phyloP scores from a whole-genome alignment of 306 rosid species.

The Amphicarpaea edgeworthii region DNA sequence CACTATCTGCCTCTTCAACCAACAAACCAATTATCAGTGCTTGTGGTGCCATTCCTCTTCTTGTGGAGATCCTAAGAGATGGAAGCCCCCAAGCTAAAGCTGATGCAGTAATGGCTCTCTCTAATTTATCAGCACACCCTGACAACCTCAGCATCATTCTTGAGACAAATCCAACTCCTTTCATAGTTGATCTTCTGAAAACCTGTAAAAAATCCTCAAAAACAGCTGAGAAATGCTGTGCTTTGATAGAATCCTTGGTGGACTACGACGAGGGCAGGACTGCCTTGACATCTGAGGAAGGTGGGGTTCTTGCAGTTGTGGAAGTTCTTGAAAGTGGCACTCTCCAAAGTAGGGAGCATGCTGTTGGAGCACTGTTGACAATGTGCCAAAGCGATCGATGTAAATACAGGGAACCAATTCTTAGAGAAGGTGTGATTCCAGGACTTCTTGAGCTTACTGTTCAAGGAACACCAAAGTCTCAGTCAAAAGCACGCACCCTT shows the following conservation, averaged over 20 bases:
- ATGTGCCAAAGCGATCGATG: conserved; percentile 89
- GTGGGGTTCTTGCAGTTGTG: conserved; percentile 91
- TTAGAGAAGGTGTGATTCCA: conserved; percentile 95
- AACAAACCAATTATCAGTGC: conserved; percentile 86
- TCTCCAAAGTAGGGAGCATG: conserved; percentile 85
- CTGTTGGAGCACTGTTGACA: conserved; percentile 82
- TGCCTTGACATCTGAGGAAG: conserved; percentile 84
- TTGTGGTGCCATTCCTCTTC: conserved; percentile 89
- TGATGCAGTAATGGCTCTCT: conserved; percentile 95
- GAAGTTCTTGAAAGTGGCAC: conserved; percentile 93
- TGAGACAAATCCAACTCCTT: conserved; percentile 72
- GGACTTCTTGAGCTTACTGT: conserved; percentile 97
- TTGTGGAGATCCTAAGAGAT: conserved; percentile 72
- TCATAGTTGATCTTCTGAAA: conserved; percentile 67
- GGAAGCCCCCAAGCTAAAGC: conserved; percentile 90
- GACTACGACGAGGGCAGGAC: conserved; percentile 76
- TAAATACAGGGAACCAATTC: conserved; percentile 88
- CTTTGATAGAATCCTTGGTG: conserved; percentile 82
- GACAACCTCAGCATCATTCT: conserved; percentile 66
- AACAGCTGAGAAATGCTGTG: conserved; percentile 89
- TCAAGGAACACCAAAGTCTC: conserved; percentile 95
- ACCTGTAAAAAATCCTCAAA: conserved; percentile 84
- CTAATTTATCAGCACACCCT: conserved; percentile 83
- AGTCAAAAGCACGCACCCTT: conserved; percentile 76
- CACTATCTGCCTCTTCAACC: conserved; percentile 83